These are phyloP conservation scores for Hippophae gyantsensis DNA, from an alignment of 306 rosid genomes.

Conservation along the genomic window DNA sequence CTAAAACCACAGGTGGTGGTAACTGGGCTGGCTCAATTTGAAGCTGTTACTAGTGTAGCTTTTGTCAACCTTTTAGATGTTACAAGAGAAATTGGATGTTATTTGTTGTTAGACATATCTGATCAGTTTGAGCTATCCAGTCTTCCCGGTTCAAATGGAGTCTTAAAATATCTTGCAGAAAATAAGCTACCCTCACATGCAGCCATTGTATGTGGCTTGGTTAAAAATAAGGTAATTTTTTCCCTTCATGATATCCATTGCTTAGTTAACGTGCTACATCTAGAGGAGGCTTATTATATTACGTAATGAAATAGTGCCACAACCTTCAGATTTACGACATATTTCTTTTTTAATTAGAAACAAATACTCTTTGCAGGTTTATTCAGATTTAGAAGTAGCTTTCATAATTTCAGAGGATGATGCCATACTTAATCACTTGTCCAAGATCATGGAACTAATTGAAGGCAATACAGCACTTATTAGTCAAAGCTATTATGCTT, in stretches of 20 bases:
- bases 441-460: conserved; percentile 84
- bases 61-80: conserved; percentile 77
- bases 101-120: conserved; percentile 93
- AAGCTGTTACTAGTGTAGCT: conserved; percentile 91
- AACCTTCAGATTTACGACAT: not conserved
- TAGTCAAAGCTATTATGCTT: conserved; percentile 90
- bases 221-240: conserved; percentile 73
- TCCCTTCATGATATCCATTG: conserved; percentile 15
- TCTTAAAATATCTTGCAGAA: conserved; percentile 74
- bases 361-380: conserved; percentile 57
- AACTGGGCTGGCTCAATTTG: conserved; percentile 86
- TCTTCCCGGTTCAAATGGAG: conserved; percentile 89
- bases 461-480: conserved; percentile 83
- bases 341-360: conserved; percentile 18
- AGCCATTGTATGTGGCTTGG: conserved; percentile 79
- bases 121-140: conserved; percentile 97
- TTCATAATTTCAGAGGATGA: conserved; percentile 92
- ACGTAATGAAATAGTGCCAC: not conserved
- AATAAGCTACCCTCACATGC: conserved; percentile 75
- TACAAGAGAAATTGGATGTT: conserved; percentile 74
- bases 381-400: conserved; percentile 93
- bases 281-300: conserved; percentile 10
- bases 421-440: conserved; percentile 58
- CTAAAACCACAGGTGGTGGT: conserved; percentile 96
- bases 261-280: conserved; percentile 2